Conservation (phyloP, 768 basidiomycete species). For the Udeniomyces megalosporus region DNA sequence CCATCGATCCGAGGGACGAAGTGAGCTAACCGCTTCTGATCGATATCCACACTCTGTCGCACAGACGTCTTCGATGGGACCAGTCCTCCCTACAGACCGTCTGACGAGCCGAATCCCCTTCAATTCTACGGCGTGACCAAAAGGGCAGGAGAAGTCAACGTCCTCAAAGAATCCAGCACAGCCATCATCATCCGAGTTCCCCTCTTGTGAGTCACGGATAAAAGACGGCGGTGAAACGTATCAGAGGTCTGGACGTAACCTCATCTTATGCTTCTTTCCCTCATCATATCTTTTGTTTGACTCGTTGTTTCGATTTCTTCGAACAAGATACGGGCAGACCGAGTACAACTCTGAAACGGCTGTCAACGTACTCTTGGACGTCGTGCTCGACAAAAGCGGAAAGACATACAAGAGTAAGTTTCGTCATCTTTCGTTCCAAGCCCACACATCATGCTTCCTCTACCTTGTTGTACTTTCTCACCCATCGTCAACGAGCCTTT, state of each 20-base stretch:
- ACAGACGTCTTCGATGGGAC: constrained; percentile 80
- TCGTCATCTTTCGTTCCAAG: not conserved
- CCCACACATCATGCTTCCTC: not conserved
- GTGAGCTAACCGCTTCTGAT: constrained; percentile 2
- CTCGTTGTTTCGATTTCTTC: not conserved
- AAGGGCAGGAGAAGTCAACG: constrained; percentile 67
- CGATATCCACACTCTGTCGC: not conserved
- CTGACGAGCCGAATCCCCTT: constrained; percentile 58
- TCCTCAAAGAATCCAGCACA: constrained; percentile 43
- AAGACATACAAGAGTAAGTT: constrained; percentile 55
- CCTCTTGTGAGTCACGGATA: constrained; percentile 46
- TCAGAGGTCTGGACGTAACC: too few relatives aligned
- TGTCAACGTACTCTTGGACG: constrained; percentile 71
- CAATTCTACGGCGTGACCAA: constrained; percentile 82
- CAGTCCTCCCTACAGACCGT: constrained; percentile 67
- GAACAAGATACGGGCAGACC: constrained; percentile 69
- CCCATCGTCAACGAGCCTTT: not conserved
- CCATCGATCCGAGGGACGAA: not conserved
- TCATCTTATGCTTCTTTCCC: too few relatives aligned
- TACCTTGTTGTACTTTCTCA: too few relatives aligned
- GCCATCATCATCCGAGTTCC: constrained; percentile 71
- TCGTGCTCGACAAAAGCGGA: constrained; percentile 70
- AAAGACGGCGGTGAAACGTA: too few relatives aligned
- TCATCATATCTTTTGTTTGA: not conserved
- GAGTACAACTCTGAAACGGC: constrained; percentile 74